phyloP scores from a whole-genome alignment of 2,329 filamentous ascomycete genomes.

The Penicillium hesseltinei region DNA sequence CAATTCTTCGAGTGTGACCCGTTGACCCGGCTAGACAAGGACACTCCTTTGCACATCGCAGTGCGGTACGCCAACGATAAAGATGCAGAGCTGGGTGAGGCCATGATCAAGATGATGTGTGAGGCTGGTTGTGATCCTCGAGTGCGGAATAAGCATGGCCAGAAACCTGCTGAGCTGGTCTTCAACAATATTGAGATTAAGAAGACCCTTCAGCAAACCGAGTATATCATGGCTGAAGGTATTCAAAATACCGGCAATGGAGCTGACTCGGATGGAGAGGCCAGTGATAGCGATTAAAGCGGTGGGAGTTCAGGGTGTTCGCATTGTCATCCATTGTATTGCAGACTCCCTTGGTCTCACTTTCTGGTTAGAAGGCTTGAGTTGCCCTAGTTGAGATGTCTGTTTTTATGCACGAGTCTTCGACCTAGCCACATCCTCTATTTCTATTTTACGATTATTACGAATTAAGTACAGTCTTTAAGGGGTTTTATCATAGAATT shows the following conservation, averaged over 20 bases:
- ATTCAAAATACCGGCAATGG: conserved; percentile 35
- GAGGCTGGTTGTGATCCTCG: conserved; percentile 50
- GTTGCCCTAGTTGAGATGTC: conserved; percentile 3
- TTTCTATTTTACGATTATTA: conserved; percentile 21
- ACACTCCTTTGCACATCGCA: conserved; percentile 47
- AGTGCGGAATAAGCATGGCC: conserved; percentile 48
- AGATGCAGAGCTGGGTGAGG: conserved; percentile 42
- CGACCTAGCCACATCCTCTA: conserved; percentile 15
- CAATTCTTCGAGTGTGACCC: conserved; percentile 51
- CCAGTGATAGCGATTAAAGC: conserved; percentile 42
- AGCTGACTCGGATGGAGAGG: conserved; percentile 38
- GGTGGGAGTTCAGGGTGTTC: neutral
- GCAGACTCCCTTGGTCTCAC: neutral
- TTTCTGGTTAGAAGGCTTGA: neutral
- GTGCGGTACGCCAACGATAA: conserved; percentile 49
- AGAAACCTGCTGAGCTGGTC: conserved; percentile 47
- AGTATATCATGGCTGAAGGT: conserved; percentile 49
- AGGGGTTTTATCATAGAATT: neutral
- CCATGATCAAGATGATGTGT: conserved; percentile 51
- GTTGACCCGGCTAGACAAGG: conserved; percentile 46
- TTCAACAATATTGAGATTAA: conserved; percentile 45
- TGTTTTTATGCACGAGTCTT: conserved; percentile 12
- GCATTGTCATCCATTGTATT: neutral
- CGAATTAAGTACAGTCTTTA: conserved; percentile 10
- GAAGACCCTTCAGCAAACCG: conserved; percentile 43